Evolutionary conservation across 129 eudicot species (phyloP).

Genomic region (Solidago caesia): DNA sequence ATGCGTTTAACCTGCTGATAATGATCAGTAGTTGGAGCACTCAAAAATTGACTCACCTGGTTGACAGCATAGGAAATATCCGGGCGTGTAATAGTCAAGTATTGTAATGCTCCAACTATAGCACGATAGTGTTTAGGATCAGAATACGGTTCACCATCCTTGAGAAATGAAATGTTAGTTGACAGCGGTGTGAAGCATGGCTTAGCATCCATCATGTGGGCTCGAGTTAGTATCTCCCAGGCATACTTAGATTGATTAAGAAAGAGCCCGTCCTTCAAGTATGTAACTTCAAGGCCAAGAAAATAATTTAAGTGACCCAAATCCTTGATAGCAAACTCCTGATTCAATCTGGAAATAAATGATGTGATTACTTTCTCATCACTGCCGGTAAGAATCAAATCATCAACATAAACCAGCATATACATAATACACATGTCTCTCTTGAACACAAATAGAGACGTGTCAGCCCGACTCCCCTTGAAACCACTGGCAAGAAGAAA

Average conservation of each 20-base stretch:
- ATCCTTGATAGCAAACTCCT: slow-evolving; percentile 7
- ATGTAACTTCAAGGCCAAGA: slow-evolving; percentile 6
- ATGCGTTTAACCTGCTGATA: neutral
- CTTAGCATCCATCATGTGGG: neutral
- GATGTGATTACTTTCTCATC: neutral
- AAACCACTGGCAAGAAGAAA: neutral
- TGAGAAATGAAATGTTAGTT: neutral
- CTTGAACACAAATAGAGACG: neutral
- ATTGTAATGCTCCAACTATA: slow-evolving; percentile 3
- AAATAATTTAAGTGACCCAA: slow-evolving; percentile 1
- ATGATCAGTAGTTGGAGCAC: neutral
- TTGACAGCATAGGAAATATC: neutral
- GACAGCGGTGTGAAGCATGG: neutral
- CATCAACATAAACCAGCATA: neutral
- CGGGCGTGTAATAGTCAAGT: neutral
- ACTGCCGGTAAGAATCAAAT: neutral
- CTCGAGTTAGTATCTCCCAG: neutral
- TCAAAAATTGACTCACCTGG: neutral
- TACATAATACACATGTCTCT: neutral
- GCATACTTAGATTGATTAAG: slow-evolving; percentile 11
- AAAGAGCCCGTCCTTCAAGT: neutral
- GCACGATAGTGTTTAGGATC: neutral
- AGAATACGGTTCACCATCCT: neutral
- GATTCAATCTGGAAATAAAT: neutral
- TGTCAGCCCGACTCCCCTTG: slow-evolving; percentile 3